Evolutionary conservation across 805 yeast species (phyloP).

Genomic region (Kluyveromyces aestuarii): DNA sequence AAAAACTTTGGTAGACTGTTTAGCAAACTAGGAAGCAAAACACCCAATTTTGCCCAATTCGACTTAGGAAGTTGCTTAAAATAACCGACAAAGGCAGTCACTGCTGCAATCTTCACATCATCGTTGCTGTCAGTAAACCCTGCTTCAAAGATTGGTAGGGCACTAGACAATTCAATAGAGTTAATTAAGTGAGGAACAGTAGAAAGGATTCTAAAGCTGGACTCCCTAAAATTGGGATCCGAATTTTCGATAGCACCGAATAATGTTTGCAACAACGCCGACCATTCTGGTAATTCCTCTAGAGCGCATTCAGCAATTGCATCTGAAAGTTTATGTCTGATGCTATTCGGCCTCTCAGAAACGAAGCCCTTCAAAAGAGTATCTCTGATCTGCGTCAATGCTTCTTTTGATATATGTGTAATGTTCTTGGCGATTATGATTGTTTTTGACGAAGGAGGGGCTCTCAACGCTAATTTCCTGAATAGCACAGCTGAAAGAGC

Average conservation of each 20-base stretch:
- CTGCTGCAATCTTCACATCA: constrained; percentile 83
- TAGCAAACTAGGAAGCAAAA: constrained; percentile 72
- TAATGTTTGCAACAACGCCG: constrained; percentile 65
- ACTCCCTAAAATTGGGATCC: constrained; percentile 71
- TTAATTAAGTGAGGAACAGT: constrained; percentile 74
- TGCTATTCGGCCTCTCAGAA: constrained; percentile 57
- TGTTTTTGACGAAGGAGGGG: constrained; percentile 52
- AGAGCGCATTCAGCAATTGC: constrained; percentile 89
- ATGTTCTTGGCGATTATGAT: constrained; percentile 69
- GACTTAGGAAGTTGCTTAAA: constrained; percentile 74
- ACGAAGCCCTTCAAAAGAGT: constrained; percentile 67
- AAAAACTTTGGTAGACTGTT: constrained; percentile 82
- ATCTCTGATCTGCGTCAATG: constrained; percentile 52
- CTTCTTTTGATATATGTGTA: constrained; percentile 54
- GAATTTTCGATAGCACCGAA: constrained; percentile 50
- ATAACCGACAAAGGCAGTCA: constrained; percentile 85
- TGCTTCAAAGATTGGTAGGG: constrained; percentile 60
- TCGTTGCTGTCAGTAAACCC: constrained; percentile 79
- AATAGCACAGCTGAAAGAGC: constrained; percentile 83
- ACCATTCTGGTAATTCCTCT: constrained; percentile 60
- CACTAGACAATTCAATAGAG: constrained; percentile 42
- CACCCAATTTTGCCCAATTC: constrained; percentile 68
- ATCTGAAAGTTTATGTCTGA: constrained; percentile 88
- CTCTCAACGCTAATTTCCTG: constrained; percentile 73
- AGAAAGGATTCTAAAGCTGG: constrained; percentile 82